Evolutionary conservation across 2,329 filamentous ascomycete species (phyloP), one percentile per base, ranked within the genome.

Genomic region (Sarocladium strictum): DNA sequence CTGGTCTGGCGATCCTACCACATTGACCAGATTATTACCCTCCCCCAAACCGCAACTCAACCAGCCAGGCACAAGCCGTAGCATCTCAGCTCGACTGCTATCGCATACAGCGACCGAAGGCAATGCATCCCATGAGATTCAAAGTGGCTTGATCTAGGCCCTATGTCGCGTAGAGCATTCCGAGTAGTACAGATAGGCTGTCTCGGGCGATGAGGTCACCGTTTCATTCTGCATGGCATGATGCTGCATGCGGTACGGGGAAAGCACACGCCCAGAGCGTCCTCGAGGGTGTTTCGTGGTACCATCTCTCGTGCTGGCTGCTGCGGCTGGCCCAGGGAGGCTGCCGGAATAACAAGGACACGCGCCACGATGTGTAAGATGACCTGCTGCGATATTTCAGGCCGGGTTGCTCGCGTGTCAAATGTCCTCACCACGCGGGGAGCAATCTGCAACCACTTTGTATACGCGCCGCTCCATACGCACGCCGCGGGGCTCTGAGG

Each of bases 371-470:
- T n/a, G n/a, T n/a, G n/a, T n/a, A n/a, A n/a, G n/a, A n/a, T n/a
- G n/a, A n/a, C n/a, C n/a, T n/a, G n/a, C n/a, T n/a, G n/a, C n/a
- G n/a, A n/a, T n/a, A n/a, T n/a, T n/a, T n/a, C n/a, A n/a, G n/a
- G n/a, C n/a, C n/a, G n/a, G n/a, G n/a, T n/a, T n/a, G n/a, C n/a
- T 17, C 10, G 14, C 40, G n/a, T 4, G 10, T 38, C n/a, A 15
- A 38, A 5, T 38, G 35, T 38, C 9, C 6, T 15, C 35, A n/a
- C 15, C 17, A 6, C 17, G n/a, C 9, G 43, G 43, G 14, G 11
- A 27, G n/a, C n/a, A n/a, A 17, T 32, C 27, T 51, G 47, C 47
- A 51, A 51, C 7, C 47, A 51, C 47, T 51, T 19, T n/a, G n/a
- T 51, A 19, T n/a, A 19, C 37, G 35, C 35, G 35, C 15, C n/a